phyloP scores from a whole-genome alignment of 208 protist species.

The Trypanosoma boissoni region DNA sequence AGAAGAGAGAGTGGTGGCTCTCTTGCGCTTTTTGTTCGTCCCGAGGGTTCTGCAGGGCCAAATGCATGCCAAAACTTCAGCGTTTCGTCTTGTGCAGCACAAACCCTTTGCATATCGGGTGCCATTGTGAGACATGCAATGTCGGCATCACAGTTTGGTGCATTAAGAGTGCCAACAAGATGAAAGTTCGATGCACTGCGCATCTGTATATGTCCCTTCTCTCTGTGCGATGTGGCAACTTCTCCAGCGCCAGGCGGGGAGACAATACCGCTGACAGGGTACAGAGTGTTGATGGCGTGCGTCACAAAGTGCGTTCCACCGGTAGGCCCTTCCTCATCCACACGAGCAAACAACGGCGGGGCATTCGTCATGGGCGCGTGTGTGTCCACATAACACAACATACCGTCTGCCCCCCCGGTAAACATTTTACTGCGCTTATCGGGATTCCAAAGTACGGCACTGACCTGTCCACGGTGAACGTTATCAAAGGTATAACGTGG shows the following conservation, averaged over 20 bases:
- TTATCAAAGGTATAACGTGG: conserved; percentile 66
- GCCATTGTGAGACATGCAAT: conserved; percentile 64
- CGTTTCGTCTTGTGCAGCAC: conserved; percentile 81
- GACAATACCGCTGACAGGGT: conserved; percentile 66
- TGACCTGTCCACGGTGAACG: conserved; percentile 60
- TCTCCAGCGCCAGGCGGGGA: conserved; percentile 35
- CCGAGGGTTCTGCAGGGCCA: conserved; percentile 2
- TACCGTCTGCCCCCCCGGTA: conserved; percentile 68
- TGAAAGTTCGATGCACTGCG: conserved; percentile 58
- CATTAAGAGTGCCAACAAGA: conserved; percentile 54
- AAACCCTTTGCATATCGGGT: conserved; percentile 64
- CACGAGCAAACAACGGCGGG: conserved; percentile 6
- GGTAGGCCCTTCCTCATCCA: conserved; percentile 16
- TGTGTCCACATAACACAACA: conserved; percentile 71
- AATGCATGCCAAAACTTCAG: conserved; percentile 86
- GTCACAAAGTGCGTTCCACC: conserved; percentile 38
- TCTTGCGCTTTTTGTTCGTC: conserved; percentile 19
- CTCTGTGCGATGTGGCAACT: conserved; percentile 58
- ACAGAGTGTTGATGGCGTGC: conserved; percentile 52
- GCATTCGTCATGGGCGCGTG: conserved; percentile 42
- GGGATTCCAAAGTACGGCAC: conserved; percentile 62
- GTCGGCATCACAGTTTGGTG: conserved; percentile 40
- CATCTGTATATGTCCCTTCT: conserved; percentile 70
- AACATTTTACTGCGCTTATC: conserved; percentile 70
- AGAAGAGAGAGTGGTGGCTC: conserved; percentile 27